Conservation (phyloP, 768 basidiomycete genomes). For the Grammothele lineata region DNA sequence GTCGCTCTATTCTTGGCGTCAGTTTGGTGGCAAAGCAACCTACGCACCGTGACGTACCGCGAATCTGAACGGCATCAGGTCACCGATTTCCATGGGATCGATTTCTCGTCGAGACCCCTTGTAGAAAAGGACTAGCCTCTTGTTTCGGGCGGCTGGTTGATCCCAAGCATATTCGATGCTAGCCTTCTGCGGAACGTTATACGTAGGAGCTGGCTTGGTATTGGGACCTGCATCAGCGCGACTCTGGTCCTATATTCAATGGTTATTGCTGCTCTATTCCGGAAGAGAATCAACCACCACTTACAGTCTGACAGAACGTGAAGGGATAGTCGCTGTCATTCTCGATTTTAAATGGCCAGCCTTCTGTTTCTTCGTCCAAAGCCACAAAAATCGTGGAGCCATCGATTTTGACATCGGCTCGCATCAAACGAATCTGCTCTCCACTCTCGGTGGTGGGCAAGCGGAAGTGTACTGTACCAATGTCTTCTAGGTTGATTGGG, state of each 20-base stretch:
- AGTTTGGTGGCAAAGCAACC: neutral
- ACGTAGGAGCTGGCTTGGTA: conserved; percentile 42
- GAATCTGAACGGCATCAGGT: conserved; percentile 86
- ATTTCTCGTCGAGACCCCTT: conserved; percentile 61
- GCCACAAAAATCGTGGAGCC: conserved; percentile 89
- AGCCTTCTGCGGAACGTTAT: conserved; percentile 54
- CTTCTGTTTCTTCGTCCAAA: conserved; percentile 57
- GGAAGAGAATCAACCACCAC: too few relatives aligned
- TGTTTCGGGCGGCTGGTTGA: conserved; percentile 77
- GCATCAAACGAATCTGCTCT: conserved; percentile 50
- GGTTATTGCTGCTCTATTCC: too few relatives aligned
- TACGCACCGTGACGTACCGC: conserved; percentile 39
- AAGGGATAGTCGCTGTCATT: conserved; percentile 79
- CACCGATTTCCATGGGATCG: conserved; percentile 95
- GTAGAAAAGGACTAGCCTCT: conserved; percentile 65
- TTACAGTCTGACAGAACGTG: conserved; percentile 71
- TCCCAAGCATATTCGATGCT: conserved; percentile 87
- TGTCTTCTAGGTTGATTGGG: conserved; percentile 87
- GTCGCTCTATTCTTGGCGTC: conserved; percentile 36
- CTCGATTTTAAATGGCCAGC: conserved; percentile 89
- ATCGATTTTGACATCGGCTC: conserved; percentile 75
- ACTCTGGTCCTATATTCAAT: conserved; percentile 21
- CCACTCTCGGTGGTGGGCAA: conserved; percentile 41
- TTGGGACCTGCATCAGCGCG: conserved; percentile 40
- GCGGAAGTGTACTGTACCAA: conserved; percentile 78